These are phyloP conservation scores for Penicillium antarcticum DNA, from an alignment of 495 filamentous ascomycete species.

Conservation along the genomic window DNA sequence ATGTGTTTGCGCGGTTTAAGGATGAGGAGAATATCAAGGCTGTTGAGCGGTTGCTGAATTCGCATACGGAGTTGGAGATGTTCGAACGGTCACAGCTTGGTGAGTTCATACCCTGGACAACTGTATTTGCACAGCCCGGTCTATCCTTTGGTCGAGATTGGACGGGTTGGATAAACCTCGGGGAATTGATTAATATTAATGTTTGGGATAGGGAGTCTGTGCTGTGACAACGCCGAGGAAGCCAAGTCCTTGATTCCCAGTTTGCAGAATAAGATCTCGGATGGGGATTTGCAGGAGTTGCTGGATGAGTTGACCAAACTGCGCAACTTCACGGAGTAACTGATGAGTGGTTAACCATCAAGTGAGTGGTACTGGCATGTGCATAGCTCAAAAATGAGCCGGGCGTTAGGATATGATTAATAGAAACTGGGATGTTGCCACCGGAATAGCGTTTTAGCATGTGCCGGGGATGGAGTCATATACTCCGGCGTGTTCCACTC, in stretches of 20 bases:
- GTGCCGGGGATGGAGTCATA: constrained; percentile 7
- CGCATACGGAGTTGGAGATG: constrained; percentile 74
- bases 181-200: not conserved
- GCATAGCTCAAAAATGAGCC: constrained; percentile 4
- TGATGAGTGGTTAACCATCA: too few species aligned
- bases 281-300: constrained; percentile 81
- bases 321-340: constrained; percentile 52
- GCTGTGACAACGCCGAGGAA: constrained; percentile 88
- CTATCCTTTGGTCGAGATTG: not conserved
- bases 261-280: constrained; percentile 79
- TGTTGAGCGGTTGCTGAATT: constrained; percentile 76
- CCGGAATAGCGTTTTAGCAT: constrained; percentile 14
- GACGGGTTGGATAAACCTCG: not conserved
- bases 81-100: constrained; percentile 94
- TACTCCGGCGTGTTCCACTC: constrained; percentile 12
- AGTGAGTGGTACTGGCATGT: not conserved
- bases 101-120: constrained; percentile 41
- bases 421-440: constrained; percentile 1
- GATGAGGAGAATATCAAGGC: constrained; percentile 90
- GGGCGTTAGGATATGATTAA: constrained; percentile 18
- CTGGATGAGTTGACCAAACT: constrained; percentile 87
- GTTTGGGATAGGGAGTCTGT: constrained; percentile 68
- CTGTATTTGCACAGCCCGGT: constrained; percentile 3
- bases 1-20: constrained; percentile 92
- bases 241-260: constrained; percentile 95